phyloP scores from a whole-genome alignment of 2,329 filamentous ascomycete species.

The Sarocladium brachiariae region DNA sequence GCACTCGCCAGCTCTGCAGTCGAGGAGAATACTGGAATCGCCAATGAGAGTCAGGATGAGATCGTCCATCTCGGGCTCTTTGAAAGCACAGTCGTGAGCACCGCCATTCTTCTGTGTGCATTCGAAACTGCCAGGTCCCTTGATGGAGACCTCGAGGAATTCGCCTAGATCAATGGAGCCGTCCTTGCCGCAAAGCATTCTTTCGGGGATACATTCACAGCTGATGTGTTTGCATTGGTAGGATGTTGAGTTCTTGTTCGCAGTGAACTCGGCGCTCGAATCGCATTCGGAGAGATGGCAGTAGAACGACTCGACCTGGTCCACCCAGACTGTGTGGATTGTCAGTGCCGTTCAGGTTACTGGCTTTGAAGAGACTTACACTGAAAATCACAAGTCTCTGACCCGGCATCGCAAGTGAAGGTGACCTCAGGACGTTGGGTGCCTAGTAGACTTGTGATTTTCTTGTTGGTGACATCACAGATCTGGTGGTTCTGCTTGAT shows the following conservation, averaged over 20 bases:
- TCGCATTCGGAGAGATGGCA: slow-evolving; percentile 79
- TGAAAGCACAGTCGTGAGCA: slow-evolving; percentile 67
- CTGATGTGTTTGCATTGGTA: slow-evolving; percentile 81
- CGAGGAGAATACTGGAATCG: slow-evolving; percentile 78
- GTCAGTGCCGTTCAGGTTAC: slow-evolving; percentile 9
- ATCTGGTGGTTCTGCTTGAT: slow-evolving; percentile 96
- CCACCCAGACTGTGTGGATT: slow-evolving; percentile 72
- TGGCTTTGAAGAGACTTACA: slow-evolving; percentile 46
- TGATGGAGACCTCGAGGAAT: slow-evolving; percentile 75
- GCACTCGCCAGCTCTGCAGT: slow-evolving; percentile 84
- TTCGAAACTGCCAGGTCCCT: slow-evolving; percentile 79
- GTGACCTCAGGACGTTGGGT: slow-evolving; percentile 86
- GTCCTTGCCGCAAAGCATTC: slow-evolving; percentile 89
- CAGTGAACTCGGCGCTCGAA: slow-evolving; percentile 61
- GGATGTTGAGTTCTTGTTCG: slow-evolving; percentile 68
- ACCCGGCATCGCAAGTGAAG: slow-evolving; percentile 76
- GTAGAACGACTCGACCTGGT: slow-evolving; percentile 90
- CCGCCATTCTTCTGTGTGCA: slow-evolving; percentile 61
- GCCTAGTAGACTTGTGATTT: slow-evolving; percentile 82
- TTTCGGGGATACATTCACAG: slow-evolving; percentile 81
- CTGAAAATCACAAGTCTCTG: slow-evolving; percentile 84
- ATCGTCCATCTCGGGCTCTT: slow-evolving; percentile 86
- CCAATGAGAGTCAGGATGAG: slow-evolving; percentile 86
- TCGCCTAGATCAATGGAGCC: slow-evolving; percentile 89
- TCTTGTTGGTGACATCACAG: slow-evolving; percentile 93